A percentile compares a stretch with the other conserved stretches of the same genome.
These are phyloP conservation scores for Thermochaetoides dissita DNA, from an alignment of 2,329 filamentous ascomycete genomes.

Conservation along the genomic window DNA sequence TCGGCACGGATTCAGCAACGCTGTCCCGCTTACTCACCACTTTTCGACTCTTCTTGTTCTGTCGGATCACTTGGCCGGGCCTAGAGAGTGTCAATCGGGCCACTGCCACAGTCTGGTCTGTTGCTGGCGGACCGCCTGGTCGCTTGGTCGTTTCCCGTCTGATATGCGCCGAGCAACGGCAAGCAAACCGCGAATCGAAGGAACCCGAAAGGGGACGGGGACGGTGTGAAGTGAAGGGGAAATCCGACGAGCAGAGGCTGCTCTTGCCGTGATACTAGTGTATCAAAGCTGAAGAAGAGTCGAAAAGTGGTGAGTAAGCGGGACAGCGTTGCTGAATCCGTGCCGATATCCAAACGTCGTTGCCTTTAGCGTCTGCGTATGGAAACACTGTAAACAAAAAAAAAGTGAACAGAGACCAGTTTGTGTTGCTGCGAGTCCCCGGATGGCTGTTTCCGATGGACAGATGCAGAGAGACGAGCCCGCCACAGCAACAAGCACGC, in stretches of 20 bases:
- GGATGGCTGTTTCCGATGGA: not conserved
- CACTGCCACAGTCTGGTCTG: conserved; percentile 10
- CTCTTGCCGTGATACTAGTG: no score
- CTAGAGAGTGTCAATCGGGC: conserved; percentile 4
- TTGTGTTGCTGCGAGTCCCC: no score
- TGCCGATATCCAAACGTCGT: conserved; percentile 1
- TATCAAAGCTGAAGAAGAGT: no score
- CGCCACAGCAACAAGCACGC: not conserved
- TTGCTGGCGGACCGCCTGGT: conserved; percentile 9
- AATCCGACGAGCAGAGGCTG: conserved; percentile 7
- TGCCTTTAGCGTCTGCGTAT: no score
- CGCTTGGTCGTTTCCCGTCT: conserved; percentile 6
- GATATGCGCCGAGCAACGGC: conserved; percentile 11
- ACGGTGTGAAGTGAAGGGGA: conserved; percentile 9
- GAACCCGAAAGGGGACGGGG: conserved; percentile 11
- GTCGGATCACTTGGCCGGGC: no score
- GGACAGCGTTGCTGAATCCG: conserved; percentile 43
- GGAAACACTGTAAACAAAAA: not conserved
- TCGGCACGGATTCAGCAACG: conserved; percentile 35
- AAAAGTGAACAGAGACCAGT: not conserved
- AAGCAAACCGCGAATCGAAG: conserved; percentile 3
- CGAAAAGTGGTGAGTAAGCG: conserved; percentile 11
- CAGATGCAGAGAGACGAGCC: not conserved
- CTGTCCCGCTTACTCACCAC: conserved; percentile 31
- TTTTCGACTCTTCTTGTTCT: no score